Conservation (phyloP, 2,329 filamentous ascomycete species). For the Aspergillus flavus region DNA sequence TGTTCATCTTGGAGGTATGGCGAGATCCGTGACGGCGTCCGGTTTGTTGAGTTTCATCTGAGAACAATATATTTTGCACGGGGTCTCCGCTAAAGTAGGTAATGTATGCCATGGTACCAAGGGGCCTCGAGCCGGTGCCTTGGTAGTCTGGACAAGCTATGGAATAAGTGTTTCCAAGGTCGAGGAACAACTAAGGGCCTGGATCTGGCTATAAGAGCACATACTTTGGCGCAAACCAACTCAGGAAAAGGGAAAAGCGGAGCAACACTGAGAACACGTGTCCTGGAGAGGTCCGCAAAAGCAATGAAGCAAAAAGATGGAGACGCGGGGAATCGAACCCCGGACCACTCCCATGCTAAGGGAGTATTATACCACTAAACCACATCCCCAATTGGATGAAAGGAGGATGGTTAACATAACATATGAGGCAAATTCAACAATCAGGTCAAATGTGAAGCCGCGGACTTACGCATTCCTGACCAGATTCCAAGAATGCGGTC, state of each 20-base stretch:
- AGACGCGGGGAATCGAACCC: constrained; percentile 5
- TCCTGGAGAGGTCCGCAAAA: not conserved
- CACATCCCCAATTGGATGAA: not conserved
- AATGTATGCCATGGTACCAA: too few relatives aligned
- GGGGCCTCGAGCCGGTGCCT: too few relatives aligned
- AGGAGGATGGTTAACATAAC: rapidly evolving
- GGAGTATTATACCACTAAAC: constrained; percentile 4
- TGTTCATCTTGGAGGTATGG: too few relatives aligned
- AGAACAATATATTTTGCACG: not conserved
- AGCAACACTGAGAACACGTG: not conserved
- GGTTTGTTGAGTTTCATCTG: not conserved
- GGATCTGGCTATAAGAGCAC: not conserved
- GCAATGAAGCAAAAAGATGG: not conserved
- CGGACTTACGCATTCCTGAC: not conserved
- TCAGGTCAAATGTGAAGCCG: not conserved
- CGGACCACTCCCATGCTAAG: constrained; percentile 4
- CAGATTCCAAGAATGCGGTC: not conserved
- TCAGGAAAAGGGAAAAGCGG: not conserved
- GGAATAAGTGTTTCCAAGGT: not conserved
- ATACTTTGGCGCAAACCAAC: not conserved
- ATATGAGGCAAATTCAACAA: not conserved
- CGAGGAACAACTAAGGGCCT: not conserved
- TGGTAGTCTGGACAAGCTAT: not conserved
- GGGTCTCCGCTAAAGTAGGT: not conserved
- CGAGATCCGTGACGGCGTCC: not conserved